These are phyloP conservation scores for Hypoxylon sp. DNA, from an alignment of 2,329 filamentous ascomycete genomes.

Conservation along the genomic window DNA sequence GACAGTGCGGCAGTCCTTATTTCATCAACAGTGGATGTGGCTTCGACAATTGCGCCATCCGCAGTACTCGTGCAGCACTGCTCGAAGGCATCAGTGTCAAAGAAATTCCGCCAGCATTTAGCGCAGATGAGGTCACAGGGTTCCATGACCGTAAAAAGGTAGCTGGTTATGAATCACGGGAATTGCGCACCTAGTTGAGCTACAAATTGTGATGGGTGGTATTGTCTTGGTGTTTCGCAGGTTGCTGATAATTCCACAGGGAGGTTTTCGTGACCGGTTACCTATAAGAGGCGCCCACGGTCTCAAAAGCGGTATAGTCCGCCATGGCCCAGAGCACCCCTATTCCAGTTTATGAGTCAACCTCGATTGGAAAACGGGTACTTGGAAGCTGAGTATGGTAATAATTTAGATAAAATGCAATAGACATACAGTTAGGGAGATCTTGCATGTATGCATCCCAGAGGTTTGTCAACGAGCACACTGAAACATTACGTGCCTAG, in stretches of 20 bases:
- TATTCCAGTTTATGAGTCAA: background rate
- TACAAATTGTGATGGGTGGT: background rate
- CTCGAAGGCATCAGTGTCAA: background rate
- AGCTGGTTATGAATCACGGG: background rate
- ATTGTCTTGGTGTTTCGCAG: background rate
- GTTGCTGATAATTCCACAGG: background rate
- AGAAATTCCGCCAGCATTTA: slow-evolving; percentile 2
- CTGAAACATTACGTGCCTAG: too few relatives aligned
- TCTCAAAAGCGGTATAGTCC: too few relatives aligned
- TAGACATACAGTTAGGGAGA: too few relatives aligned
- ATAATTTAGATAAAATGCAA: too few relatives aligned
- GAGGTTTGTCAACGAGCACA: too few relatives aligned
- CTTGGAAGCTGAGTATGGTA: too few relatives aligned
- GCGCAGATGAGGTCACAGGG: slow-evolving; percentile 2
- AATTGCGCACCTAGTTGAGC: background rate
- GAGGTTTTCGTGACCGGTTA: background rate
- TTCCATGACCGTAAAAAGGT: background rate
- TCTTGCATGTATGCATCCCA: too few relatives aligned
- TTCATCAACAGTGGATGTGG: background rate
- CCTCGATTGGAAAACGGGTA: too few relatives aligned
- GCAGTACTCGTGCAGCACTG: background rate
- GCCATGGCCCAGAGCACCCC: too few relatives aligned
- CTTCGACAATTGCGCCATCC: background rate
- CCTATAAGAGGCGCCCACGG: too few relatives aligned
- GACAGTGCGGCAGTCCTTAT: background rate